Evolutionary conservation across 2,329 filamentous ascomycete species (phyloP).

Genomic region (Ophiocordyceps sinensis): DNA sequence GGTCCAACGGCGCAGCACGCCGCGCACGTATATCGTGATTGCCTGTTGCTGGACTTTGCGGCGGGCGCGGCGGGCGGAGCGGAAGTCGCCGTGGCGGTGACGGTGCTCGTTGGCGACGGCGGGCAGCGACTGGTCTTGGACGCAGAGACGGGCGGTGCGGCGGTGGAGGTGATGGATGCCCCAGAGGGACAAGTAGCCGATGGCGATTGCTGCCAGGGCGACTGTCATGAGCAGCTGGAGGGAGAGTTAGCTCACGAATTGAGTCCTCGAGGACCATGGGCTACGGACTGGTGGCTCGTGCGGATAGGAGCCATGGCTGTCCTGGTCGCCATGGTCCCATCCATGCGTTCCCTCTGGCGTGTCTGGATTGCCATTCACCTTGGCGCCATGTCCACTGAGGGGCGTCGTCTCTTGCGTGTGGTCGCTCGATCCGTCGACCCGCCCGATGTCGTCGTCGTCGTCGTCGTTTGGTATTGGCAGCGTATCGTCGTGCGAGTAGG

Average conservation of each 20-base stretch:
- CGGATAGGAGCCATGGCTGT: neutral
- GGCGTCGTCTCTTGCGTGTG: no score
- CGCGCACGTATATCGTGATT: no score
- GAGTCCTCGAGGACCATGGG: no score
- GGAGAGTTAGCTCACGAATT: neutral
- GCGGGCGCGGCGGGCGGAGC: no score
- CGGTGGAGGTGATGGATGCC: conserved; percentile 6
- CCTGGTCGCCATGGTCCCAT: neutral
- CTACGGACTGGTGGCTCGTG: conserved; percentile 1
- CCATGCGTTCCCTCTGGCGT: neutral
- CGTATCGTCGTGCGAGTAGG: neutral
- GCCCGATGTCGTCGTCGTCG: neutral
- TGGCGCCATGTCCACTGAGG: no score
- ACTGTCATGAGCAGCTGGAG: conserved; percentile 7
- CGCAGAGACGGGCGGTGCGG: conserved; percentile 6
- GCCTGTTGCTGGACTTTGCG: no score
- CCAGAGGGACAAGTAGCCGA: conserved; percentile 12
- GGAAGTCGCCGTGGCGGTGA: no score
- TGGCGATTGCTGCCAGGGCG: conserved; percentile 9
- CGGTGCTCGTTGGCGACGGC: no score
- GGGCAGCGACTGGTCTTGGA: neutral
- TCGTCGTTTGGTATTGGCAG: neutral
- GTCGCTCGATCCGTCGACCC: neutral
- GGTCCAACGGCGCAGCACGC: no score
- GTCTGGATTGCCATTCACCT: neutral